Percentiles rank a stretch among this genome's conserved stretches.
These are phyloP conservation scores for Aspergillus asperescens DNA, from an alignment of 495 filamentous ascomycete species.

Conservation along the genomic window DNA sequence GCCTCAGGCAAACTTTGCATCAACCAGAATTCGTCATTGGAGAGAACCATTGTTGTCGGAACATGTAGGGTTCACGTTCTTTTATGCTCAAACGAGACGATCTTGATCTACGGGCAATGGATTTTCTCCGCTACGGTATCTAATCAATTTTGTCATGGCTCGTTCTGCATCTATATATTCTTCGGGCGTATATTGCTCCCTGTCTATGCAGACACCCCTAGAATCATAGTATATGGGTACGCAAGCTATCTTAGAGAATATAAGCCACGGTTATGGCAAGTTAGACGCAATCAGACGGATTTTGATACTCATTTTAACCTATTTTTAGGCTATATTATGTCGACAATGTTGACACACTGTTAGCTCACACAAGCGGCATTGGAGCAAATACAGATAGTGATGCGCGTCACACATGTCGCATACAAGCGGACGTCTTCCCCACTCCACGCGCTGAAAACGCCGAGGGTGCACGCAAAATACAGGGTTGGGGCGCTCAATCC, in stretches of 20 bases:
- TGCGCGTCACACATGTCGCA: not conserved
- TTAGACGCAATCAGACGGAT: too few relatives aligned
- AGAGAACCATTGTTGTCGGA: not conserved
- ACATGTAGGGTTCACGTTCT: not conserved
- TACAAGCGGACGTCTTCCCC: not conserved
- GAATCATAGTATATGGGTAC: too few relatives aligned
- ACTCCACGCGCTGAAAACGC: not conserved
- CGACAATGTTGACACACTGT: not conserved
- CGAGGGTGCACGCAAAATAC: not conserved
- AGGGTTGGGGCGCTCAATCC: not conserved
- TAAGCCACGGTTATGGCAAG: too few relatives aligned
- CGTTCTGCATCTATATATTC: too few relatives aligned
- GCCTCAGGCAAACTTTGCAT: constrained; percentile 5
- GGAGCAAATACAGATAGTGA: not conserved
- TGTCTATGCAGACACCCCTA: too few relatives aligned
- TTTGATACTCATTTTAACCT: not conserved
- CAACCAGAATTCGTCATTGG: not conserved
- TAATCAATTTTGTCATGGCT: too few relatives aligned
- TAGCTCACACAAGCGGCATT: not conserved
- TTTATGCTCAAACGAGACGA: not conserved
- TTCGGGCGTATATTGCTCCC: too few relatives aligned
- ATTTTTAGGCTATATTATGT: not conserved
- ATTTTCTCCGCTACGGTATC: not conserved
- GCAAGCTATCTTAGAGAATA: too few relatives aligned
- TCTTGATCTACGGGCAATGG: not conserved